Evolutionary conservation across 1,284 basidiomycete species (phyloP).

Genomic region (Singerocomus inundabilis): DNA sequence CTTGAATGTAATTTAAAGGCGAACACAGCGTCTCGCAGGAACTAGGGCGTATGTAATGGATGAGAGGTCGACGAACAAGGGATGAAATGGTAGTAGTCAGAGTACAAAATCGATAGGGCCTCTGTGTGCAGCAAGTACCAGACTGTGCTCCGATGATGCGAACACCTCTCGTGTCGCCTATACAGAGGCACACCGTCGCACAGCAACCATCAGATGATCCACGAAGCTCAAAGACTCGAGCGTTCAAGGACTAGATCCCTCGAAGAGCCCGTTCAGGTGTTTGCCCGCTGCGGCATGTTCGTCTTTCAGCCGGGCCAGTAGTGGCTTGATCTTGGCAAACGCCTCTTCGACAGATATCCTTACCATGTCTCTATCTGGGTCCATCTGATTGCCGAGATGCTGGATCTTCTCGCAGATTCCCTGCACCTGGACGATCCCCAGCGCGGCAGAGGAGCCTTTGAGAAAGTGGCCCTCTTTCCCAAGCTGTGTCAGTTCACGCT

Average conservation of each 20-base stretch:
- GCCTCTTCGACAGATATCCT: conserved; percentile 59
- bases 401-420: conserved; percentile 87
- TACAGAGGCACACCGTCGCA: conserved; percentile 12
- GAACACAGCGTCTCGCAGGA: conserved; percentile 21
- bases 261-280: conserved; percentile 52
- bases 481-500: conserved; percentile 62
- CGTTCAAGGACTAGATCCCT: conserved; percentile 8
- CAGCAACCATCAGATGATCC: conserved; percentile 10
- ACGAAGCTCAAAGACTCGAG: not conserved
- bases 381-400: conserved; percentile 69
- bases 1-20: conserved; percentile 24
- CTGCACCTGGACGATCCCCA: conserved; percentile 81
- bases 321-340: conserved; percentile 55
- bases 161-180: conserved; percentile 11
- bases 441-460: conserved; percentile 91
- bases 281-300: conserved; percentile 58
- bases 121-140: conserved; percentile 22
- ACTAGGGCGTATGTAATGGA: conserved; percentile 25
- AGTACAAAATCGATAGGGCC: conserved; percentile 26
- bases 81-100: conserved; percentile 19
- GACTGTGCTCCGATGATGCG: conserved; percentile 17
- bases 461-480: conserved; percentile 87
- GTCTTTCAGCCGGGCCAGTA: conserved; percentile 52
- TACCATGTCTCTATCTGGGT: conserved; percentile 44
- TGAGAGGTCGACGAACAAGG: conserved; percentile 14